Evolutionary conservation across 192 early-diverging fungal species (phyloP).

Genomic region (Podila epicladia): DNA sequence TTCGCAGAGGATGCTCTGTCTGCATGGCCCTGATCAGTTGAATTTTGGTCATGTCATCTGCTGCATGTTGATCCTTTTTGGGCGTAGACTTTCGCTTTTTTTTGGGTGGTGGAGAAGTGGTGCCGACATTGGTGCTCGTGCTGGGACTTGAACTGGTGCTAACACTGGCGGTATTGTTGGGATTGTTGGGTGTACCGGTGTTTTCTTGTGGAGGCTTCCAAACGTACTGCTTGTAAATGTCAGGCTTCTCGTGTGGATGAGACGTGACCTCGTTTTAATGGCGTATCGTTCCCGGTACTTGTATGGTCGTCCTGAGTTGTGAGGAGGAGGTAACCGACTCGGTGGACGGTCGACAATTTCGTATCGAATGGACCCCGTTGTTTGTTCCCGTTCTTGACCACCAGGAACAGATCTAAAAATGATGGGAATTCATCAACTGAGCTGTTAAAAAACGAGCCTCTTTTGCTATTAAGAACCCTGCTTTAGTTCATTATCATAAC

Average conservation of each 20-base stretch:
- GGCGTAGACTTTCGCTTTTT: too few relatives aligned
- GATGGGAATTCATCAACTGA: too few relatives aligned
- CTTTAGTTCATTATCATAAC: too few relatives aligned
- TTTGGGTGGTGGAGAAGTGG: too few relatives aligned
- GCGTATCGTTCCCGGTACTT: slow-evolving; percentile 11
- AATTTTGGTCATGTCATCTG: slow-evolving; percentile 2
- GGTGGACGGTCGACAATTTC: not conserved
- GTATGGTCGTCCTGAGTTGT: not conserved
- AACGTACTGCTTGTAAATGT: not conserved
- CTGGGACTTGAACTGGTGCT: not conserved
- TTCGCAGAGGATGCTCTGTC: slow-evolving; percentile 1
- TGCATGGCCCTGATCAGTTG: slow-evolving; percentile 3
- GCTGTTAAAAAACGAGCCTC: too few relatives aligned
- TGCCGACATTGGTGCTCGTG: too few relatives aligned
- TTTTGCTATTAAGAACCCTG: too few relatives aligned
- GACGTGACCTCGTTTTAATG: slow-evolving; percentile 5
- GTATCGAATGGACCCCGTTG: too few relatives aligned
- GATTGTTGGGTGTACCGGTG: not conserved
- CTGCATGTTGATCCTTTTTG: not conserved
- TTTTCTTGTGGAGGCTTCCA: not conserved
- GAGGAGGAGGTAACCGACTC: not conserved
- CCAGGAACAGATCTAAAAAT: too few relatives aligned
- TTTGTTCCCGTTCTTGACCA: too few relatives aligned
- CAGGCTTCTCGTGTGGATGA: slow-evolving; percentile 1
- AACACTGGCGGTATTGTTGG: not conserved